A percentile compares a stretch with the other conserved stretches of the same genome.
Conservation (phyloP, 2,329 filamentous ascomycete genomes). For the Fusarium circinatum region DNA sequence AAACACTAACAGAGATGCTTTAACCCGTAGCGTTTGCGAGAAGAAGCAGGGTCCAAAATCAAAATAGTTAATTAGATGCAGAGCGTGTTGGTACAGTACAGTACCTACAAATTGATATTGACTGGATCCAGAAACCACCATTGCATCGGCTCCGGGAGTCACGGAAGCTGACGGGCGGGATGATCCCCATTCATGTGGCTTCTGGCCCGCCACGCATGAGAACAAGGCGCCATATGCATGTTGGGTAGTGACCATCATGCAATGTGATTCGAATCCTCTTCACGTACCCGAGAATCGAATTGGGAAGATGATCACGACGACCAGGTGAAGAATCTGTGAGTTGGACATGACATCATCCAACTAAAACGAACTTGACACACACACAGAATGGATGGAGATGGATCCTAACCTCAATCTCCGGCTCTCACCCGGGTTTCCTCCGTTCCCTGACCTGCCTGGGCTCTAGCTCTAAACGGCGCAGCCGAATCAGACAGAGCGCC, state of each 20-base stretch:
- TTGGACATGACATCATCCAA: slow-evolving; percentile 27
- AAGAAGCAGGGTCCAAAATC: background rate
- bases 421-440: slow-evolving; percentile 33
- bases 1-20: background rate
- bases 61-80: background rate
- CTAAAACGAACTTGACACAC: background rate
- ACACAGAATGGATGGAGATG: background rate
- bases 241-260: background rate
- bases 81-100: background rate
- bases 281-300: background rate
- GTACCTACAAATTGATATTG: background rate
- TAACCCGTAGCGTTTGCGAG: background rate
- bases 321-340: background rate
- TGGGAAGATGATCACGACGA: background rate
- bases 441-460: background rate
- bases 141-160: slow-evolving; percentile 26
- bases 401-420: slow-evolving; percentile 23
- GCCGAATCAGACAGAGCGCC: background rate
- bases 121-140: slow-evolving; percentile 16
- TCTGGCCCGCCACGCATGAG: slow-evolving; percentile 5
- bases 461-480: background rate
- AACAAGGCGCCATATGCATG: slow-evolving; percentile 16
- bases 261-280: background rate
- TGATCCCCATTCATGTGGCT: slow-evolving; percentile 4
- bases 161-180: slow-evolving; percentile 22